Evolutionary conservation across 805 yeast species (phyloP), one percentile per base, ranked within the genome.

Genomic region (Cyberlindnera americana): DNA sequence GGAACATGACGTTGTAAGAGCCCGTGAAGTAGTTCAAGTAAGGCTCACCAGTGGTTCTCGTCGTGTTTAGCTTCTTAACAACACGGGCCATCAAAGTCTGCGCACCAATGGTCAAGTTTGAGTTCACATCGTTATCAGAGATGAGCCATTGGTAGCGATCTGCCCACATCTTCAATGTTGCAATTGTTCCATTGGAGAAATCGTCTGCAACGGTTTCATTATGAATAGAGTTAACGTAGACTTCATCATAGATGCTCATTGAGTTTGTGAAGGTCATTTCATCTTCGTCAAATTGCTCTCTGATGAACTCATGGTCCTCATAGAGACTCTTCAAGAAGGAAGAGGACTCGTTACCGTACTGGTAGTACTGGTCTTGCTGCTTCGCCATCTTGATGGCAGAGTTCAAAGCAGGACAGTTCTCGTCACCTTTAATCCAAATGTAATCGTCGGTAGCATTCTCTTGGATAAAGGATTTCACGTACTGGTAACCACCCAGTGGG

Each of bases 401-500:
- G 35, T 53, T 59, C 29, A 60, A 57, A 9, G 62, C 52, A 16
- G 75, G 73, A 57, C 77, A 72, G 40, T 57, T 48, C 9, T 38
- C 64, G 43, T 65, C 70, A 35, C 75, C 76, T 46, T 65, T 60
- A 38, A 65, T 57, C 66, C 66, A 64, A 53, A 69, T 66, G 47
- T 59, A 60, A 21, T 62, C 56, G n/a, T 58, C 62, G 10, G 72
- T 60, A 12, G 52, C 58, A 15, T 53, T 56, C 35, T 57, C 61
- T 45, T 65, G 64, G 24, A 64, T 56, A 37, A 62, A 64, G 50
- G 65, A 57, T 42, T 60, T 58, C 12, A 69, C 73, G 41, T 71
- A 72, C 54, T 72, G 77, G 52, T 70, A 70, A 10, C 74, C 75
- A 37, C 56, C 56, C 23, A 66, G 52, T 5, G 76, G 75, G 33